Evolutionary conservation across 495 filamentous ascomycete genomes (phyloP).

Genomic region (Parmelia sp.): DNA sequence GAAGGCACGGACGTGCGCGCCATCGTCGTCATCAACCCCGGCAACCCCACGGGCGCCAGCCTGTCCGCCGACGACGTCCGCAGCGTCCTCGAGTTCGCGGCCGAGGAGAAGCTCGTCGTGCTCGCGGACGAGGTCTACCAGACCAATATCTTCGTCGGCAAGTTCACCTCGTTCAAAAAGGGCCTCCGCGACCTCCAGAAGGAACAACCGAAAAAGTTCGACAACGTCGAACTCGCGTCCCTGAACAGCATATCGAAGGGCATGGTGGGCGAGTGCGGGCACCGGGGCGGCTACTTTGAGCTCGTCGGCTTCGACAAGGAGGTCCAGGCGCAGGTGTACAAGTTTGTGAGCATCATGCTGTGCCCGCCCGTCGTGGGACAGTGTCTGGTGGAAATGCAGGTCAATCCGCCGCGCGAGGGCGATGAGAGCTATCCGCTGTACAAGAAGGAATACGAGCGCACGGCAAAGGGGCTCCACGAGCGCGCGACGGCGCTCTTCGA

Average conservation of each 20-base stretch:
- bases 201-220: conserved; percentile 64
- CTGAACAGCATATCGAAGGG: conserved; percentile 87
- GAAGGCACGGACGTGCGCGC: conserved; percentile 80
- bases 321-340: conserved; percentile 93
- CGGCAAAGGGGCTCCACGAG: conserved; percentile 64
- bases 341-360: conserved; percentile 91
- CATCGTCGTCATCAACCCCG: conserved; percentile 96
- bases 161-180: conserved; percentile 93
- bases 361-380: conserved; percentile 94
- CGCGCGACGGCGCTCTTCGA: conserved; percentile 79
- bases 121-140: conserved; percentile 98
- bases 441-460: conserved; percentile 71
- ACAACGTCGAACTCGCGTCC: conserved; percentile 78
- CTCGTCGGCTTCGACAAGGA: conserved; percentile 78
- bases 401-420: conserved; percentile 81
- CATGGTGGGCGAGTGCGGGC: conserved; percentile 97
- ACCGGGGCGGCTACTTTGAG: conserved; percentile 96
- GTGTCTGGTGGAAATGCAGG: conserved; percentile 93
- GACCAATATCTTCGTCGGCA: conserved; percentile 91
- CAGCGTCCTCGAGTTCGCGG: conserved; percentile 74
- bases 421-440: conserved; percentile 79
- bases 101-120: conserved; percentile 77
- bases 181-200: conserved; percentile 78
- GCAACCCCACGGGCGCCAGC: conserved; percentile 91
- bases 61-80: conserved; percentile 71